These are phyloP conservation scores for Talaromyces sp. DNA, from an alignment of 2,329 filamentous ascomycete species.

Conservation along the genomic window DNA sequence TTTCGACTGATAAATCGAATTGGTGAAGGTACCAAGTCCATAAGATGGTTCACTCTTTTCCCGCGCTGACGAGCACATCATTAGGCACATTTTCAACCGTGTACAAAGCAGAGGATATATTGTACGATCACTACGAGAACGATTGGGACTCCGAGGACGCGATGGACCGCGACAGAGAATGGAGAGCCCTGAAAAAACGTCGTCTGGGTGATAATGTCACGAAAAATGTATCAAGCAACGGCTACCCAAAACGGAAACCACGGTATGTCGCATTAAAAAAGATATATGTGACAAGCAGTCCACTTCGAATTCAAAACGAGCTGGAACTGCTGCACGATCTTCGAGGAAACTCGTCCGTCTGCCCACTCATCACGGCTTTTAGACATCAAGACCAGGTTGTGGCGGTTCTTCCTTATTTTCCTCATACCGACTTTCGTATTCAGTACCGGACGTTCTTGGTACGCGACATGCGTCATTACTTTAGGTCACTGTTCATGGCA, in stretches of 20 bases:
- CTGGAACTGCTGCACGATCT: conserved; percentile 89
- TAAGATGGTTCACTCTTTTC: background rate
- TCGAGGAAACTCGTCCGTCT: conserved; percentile 76
- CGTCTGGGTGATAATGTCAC: conserved; percentile 41
- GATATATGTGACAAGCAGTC: conserved; percentile 97
- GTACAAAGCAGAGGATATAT: conserved; percentile 93
- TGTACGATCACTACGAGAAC: conserved; percentile 79
- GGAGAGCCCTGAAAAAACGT: conserved; percentile 58
- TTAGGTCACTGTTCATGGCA: conserved; percentile 81
- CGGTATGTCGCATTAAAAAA: conserved; percentile 97
- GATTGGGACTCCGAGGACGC: conserved; percentile 73
- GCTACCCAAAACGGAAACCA: conserved; percentile 44
- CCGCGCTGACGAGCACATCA: conserved; percentile 10
- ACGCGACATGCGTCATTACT: conserved; percentile 82
- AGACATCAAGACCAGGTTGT: conserved; percentile 91
- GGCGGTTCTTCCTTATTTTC: conserved; percentile 91
- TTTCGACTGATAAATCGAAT: conserved; percentile 95
- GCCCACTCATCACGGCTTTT: conserved; percentile 95
- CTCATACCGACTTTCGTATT: conserved; percentile 83
- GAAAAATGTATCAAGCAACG: conserved; percentile 33
- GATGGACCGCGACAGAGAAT: conserved; percentile 58
- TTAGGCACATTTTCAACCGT: conserved; percentile 96
- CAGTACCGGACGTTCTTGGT: conserved; percentile 91
- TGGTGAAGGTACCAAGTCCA: conserved; percentile 68
- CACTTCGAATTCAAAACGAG: conserved; percentile 90